Evolutionary conservation across 2,329 filamentous ascomycete genomes (phyloP), one percentile per base, ranked within the genome.

Genomic region (Colletotrichum horii): DNA sequence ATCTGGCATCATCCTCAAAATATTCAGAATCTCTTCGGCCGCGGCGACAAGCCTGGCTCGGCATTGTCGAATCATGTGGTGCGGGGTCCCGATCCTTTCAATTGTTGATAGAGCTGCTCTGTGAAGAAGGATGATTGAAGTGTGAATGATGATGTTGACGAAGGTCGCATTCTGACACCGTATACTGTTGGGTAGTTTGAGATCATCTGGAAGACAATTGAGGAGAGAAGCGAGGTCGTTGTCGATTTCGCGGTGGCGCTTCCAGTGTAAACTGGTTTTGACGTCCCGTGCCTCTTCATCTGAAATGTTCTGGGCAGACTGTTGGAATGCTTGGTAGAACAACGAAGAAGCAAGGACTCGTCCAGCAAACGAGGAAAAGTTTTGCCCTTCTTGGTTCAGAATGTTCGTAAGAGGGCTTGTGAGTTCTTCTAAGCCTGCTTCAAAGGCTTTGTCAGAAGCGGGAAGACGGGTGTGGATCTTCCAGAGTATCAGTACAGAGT

Each of bases 71-170:
- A 89, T 88, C 26, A 93, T 52, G 87, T 60, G 12, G 7, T 55
- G 28, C 0, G 58, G 32, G 4, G 43, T 11, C 2, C 22, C 86
- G 79, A 92, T 88, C 82, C 91, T 92, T 78, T 93, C 91, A 1
- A 92, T 91, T 79, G 93, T 94, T 86, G 91, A 93, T 19, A 94
- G 93, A 3, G 93, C 93, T 7, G 92, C 92, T 82, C 94, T 91
- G 79, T 94, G 93, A 6, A 94, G 84, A 80, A 92, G 94, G 58
- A 94, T 94, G 1, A 91, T 90, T 9, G 92, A 92, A 6, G 92
- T 93, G 77, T 94, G 92, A 16, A 94, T 90, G 79, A 89, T 90
- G 89, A 94, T 92, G 78, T 94, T 94, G 43, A 70, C 60, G 78
- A 91, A 85, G 79, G 94, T 88, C 22, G 91, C 88, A 74, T 93